These are phyloP conservation scores for Monosporozyma aerobia DNA, from an alignment of 805 yeast genomes.

Conservation along the genomic window DNA sequence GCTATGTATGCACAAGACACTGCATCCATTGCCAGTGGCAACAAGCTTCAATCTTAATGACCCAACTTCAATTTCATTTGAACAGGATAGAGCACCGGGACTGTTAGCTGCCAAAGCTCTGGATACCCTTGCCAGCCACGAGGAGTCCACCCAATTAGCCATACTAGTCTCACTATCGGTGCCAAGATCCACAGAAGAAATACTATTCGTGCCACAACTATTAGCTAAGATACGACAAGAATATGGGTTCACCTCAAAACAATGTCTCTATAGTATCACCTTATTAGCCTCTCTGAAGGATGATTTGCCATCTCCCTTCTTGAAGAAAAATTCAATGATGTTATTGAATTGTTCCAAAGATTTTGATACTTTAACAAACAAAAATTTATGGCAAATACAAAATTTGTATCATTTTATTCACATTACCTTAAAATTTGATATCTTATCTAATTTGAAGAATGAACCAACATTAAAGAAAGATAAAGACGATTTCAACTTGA, in stretches of 20 bases:
- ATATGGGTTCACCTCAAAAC: conserved; percentile 63
- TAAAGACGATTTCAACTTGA: conserved; percentile 4
- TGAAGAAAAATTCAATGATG: neutral
- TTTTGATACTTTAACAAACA: conserved; percentile 11
- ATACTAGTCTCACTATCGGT: conserved; percentile 60
- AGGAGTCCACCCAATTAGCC: conserved; percentile 40
- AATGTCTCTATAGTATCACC: conserved; percentile 62
- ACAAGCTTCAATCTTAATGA: conserved; percentile 17
- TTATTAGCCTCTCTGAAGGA: conserved; percentile 63
- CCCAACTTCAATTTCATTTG: conserved; percentile 39
- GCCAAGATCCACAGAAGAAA: conserved; percentile 73
- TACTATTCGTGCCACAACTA: conserved; percentile 62
- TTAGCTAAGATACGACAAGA: conserved; percentile 59
- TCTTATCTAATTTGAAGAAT: conserved; percentile 1
- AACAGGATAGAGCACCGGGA: conserved; percentile 66
- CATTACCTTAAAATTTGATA: conserved; percentile 17
- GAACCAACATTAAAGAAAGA: neutral
- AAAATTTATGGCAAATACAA: conserved; percentile 24
- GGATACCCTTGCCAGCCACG: conserved; percentile 47
- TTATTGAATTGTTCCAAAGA: conserved; percentile 4
- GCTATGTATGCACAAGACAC: conserved; percentile 5
- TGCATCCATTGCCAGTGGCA: conserved; percentile 22
- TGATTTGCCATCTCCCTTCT: conserved; percentile 33
- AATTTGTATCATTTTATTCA: conserved; percentile 18
- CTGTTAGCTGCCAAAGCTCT: conserved; percentile 58